These are phyloP conservation scores for Rhizopogon vesiculosus DNA, from an alignment of 768 basidiomycete species.

Conservation along the genomic window DNA sequence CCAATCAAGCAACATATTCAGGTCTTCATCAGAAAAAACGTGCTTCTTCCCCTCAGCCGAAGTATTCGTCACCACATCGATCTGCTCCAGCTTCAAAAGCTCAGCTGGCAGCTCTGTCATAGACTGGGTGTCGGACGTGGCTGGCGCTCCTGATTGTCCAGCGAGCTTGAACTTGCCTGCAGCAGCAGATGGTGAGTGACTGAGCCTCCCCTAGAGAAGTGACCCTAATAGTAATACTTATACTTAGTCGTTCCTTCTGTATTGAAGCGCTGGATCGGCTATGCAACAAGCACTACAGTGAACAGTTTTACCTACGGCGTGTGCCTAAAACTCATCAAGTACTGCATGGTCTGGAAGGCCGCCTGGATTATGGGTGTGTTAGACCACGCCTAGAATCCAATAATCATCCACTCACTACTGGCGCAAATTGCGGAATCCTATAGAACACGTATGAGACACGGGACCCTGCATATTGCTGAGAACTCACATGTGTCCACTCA, in stretches of 20 bases:
- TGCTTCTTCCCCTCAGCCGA: constrained; percentile 56
- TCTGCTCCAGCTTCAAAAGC: constrained; percentile 78
- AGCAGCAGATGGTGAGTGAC: neutral
- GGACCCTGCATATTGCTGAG: neutral
- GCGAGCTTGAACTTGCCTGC: constrained; percentile 83
- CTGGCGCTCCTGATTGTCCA: constrained; percentile 36
- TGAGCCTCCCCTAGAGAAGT: too few species aligned
- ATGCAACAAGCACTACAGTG: too few species aligned
- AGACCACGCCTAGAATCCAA: neutral
- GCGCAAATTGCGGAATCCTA: constrained; percentile 61
- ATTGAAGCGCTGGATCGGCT: too few species aligned
- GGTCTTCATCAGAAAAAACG: constrained; percentile 77
- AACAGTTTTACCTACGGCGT: constrained; percentile 29
- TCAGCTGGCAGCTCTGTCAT: constrained; percentile 79
- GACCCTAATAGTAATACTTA: too few species aligned
- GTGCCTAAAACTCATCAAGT: constrained; percentile 57
- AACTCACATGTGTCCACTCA: constrained; percentile 68
- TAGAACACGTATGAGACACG: neutral
- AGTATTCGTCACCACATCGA: constrained; percentile 77
- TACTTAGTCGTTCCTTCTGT: too few species aligned
- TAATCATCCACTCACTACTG: constrained; percentile 21
- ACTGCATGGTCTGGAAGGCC: constrained; percentile 66
- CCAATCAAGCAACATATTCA: constrained; percentile 79
- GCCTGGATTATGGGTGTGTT: constrained; percentile 33
- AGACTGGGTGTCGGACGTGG: constrained; percentile 50